Base-by-base conservation (phyloP, 1,139 yeast genomes). In the Nakaseomyces glabratus region DNA sequence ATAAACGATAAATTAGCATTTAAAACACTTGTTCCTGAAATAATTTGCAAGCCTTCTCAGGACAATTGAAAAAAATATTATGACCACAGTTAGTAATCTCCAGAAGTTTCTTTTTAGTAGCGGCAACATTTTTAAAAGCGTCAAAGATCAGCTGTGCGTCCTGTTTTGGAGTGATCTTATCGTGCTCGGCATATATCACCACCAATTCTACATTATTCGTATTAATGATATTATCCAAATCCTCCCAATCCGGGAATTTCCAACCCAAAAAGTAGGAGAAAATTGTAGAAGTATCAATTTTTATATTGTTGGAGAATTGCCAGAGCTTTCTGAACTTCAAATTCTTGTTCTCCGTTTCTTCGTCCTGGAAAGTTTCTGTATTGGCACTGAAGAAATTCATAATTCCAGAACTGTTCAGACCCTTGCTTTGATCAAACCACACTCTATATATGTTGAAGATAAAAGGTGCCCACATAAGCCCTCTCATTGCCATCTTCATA, bases 321-420 rank as follows among this genome's bases (percentile, higher is more conserved):
- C 49, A 47, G 11, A 55, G 37, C 31, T 45, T 49, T 16, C 54
- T 36, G 33, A 52, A 55, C 11, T 28, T 9, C 16, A 33, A 18
- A 11, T 32, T 31, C 5, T 41, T 33, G 8, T 28, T 18, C 15
- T 38, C 41, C 4, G 6, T 19, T 44, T 42, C 21, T 3, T 26
- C 30, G 15, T 26, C 30, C 15, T 26, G 18, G n/a, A n/a, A n/a
- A n/a, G n/a, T n/a, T n/a, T n/a, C n/a, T n/a, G n/a, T n/a, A 17
- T 38, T 20, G 13, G 43, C 41, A 33, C 42, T 41, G 25, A 52
- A 53, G 34, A 52, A 55, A 14, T 41, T 41, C 28, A 35, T 39
- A n/a, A 55, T 55, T 1, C 60, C 60, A 4, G 55, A 47, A 33
- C 58, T 53, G 16, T 45, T 20, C 8, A 55, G 37, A 10, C 60